Conservation (phyloP, 179 eudicot genomes). For the Dionaea muscipula region DNA sequence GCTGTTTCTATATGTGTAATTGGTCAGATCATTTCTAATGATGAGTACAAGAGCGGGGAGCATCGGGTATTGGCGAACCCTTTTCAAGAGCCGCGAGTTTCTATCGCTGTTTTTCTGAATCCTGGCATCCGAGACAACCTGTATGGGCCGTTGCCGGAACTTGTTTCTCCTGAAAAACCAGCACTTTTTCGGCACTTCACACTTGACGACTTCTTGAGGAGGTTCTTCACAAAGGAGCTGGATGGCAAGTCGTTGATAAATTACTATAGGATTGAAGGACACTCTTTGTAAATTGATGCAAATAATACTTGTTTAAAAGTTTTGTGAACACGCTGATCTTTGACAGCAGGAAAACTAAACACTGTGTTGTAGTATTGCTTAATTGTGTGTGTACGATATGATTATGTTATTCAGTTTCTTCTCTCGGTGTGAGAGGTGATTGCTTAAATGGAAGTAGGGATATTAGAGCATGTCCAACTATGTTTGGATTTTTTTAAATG, state of each 20-base stretch:
- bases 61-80: constrained; percentile 62
- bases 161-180: constrained; percentile 38
- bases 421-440: too few species aligned
- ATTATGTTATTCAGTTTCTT: too few species aligned
- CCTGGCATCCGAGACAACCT: constrained; percentile 30
- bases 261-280: constrained; percentile 7
- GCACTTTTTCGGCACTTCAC: constrained; percentile 28
- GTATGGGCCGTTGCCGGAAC: constrained; percentile 52
- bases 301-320: too few species aligned
- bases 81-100: constrained; percentile 32
- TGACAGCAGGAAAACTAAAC: too few species aligned
- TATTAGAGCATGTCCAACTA: too few species aligned
- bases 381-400: too few species aligned
- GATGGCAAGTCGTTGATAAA: constrained; percentile 42
- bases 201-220: constrained; percentile 28
- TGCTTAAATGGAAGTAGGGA: too few species aligned
- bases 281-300: neutral
- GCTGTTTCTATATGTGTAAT: neutral
- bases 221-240: constrained; percentile 43
- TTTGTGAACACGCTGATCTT: too few species aligned
- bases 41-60: constrained; percentile 53
- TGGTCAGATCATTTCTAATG: constrained; percentile 51
- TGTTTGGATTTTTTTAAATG: too few species aligned
- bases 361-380: too few species aligned
- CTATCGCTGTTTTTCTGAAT: constrained; percentile 41